Evolutionary conservation across 2,329 filamentous ascomycete genomes (phyloP).

Genomic region (Stachybotrys chlorohalonatus): DNA sequence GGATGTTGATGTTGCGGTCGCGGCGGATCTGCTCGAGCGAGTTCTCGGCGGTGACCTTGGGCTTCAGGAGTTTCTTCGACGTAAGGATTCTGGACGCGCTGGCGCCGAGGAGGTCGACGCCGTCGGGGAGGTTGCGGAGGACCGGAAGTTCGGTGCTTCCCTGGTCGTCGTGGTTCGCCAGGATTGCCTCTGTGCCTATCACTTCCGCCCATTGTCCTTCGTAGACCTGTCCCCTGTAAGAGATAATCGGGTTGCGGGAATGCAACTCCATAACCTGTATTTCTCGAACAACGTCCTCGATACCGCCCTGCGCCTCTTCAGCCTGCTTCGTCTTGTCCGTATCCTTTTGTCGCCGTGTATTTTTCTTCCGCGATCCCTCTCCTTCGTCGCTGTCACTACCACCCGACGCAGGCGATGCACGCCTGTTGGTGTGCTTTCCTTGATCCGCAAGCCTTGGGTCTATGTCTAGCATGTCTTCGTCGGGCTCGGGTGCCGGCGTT

Average conservation of each 20-base stretch:
- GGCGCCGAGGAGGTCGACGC: constrained; percentile 64
- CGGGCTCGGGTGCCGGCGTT: constrained; percentile 24
- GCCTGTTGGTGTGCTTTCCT: not conserved
- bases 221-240: constrained; percentile 71
- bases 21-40: constrained; percentile 28
- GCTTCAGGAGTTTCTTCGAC: constrained; percentile 50
- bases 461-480: constrained; percentile 16
- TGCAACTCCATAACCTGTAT: constrained; percentile 83
- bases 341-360: constrained; percentile 4
- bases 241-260: constrained; percentile 64
- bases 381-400: not conserved
- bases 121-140: constrained; percentile 42
- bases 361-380: constrained; percentile 4
- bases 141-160: constrained; percentile 30
- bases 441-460: constrained; percentile 9
- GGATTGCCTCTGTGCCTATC: constrained; percentile 75
- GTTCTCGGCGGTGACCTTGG: constrained; percentile 27
- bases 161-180: constrained; percentile 48
- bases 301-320: not conserved
- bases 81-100: constrained; percentile 63
- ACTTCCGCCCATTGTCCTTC: constrained; percentile 74
- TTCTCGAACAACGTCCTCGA: constrained; percentile 16
- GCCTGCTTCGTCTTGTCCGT: constrained; percentile 8
- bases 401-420: not conserved
- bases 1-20: constrained; percentile 35